Evolutionary conservation across 257 asterid species (phyloP).

Genomic region (Haberlea rhodopensis): DNA sequence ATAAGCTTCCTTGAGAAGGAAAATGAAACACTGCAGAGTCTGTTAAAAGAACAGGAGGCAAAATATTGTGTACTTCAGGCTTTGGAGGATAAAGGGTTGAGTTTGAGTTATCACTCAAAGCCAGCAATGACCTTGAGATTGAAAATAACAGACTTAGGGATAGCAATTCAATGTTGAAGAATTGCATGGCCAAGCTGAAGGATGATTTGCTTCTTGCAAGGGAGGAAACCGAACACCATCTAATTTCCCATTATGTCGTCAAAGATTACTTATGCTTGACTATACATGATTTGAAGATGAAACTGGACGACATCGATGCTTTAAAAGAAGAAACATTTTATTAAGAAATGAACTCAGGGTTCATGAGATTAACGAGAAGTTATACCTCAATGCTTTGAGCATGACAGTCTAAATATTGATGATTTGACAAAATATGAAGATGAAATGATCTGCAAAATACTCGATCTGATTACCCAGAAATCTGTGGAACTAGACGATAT

Average conservation of each 20-base stretch:
- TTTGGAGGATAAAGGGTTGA: constrained; percentile 47
- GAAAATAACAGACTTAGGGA: constrained; percentile 42
- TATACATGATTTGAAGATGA: constrained; percentile 40
- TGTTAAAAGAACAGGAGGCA: constrained; percentile 39
- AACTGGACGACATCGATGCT: constrained; percentile 36
- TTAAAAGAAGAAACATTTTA: constrained; percentile 41
- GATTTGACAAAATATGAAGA: constrained; percentile 33
- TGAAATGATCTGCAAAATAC: constrained; percentile 36
- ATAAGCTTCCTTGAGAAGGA: constrained; percentile 53
- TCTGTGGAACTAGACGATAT: constrained; percentile 35
- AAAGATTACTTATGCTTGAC: constrained; percentile 35
- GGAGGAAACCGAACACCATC: constrained; percentile 29
- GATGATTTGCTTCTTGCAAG: constrained; percentile 37
- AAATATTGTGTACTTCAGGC: constrained; percentile 43
- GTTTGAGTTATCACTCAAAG: constrained; percentile 36
- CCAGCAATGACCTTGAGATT: constrained; percentile 22
- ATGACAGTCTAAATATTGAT: constrained; percentile 31
- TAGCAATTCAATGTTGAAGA: constrained; percentile 35
- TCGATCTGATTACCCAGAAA: constrained; percentile 32
- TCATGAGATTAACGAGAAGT: constrained; percentile 33
- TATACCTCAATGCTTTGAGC: constrained; percentile 36
- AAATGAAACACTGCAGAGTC: constrained; percentile 41
- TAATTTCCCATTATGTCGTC: constrained; percentile 38
- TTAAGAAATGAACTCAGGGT: constrained; percentile 51
- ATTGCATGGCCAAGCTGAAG: constrained; percentile 40